phyloP scores from a whole-genome alignment of 352 stramenopile genomes.

The Elongisporangium senticosum region DNA sequence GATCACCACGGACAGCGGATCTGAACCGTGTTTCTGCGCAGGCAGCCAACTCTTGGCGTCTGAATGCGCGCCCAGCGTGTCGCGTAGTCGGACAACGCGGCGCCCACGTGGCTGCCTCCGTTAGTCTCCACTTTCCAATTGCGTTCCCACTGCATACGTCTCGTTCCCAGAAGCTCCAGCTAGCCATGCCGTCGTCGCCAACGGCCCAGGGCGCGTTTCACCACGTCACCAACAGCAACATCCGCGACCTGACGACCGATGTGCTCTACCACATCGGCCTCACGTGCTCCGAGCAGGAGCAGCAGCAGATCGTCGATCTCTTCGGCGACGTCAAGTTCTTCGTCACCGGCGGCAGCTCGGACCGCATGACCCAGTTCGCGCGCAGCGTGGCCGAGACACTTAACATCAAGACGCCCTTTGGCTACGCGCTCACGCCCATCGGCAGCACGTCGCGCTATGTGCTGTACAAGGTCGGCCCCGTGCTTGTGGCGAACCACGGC shows the following conservation, averaged over 20 bases:
- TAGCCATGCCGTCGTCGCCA: not conserved
- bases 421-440: conserved; percentile 55
- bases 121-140: not conserved
- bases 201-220: not conserved
- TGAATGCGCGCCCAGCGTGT: not conserved
- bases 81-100: not conserved
- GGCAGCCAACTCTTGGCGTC: not conserved
- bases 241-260: conserved; percentile 51
- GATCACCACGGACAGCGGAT: not conserved
- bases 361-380: conserved; percentile 75
- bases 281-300: conserved; percentile 43
- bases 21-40: not conserved
- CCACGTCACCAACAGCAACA: conserved; percentile 53
- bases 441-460: conserved; percentile 69
- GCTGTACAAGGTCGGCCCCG: conserved; percentile 75
- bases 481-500: conserved; percentile 77
- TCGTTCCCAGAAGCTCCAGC: not conserved
- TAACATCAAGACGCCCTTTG: conserved; percentile 50
- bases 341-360: conserved; percentile 58
- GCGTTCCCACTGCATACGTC: not conserved
- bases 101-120: not conserved
- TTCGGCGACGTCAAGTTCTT: conserved; percentile 83
- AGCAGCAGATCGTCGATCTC: conserved; percentile 30
- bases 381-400: conserved; percentile 48
- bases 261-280: conserved; percentile 79